Evolutionary conservation across 805 yeast species (phyloP), one percentile per base, ranked within the genome.

Genomic region (Schizosaccharomyces japonicus): DNA sequence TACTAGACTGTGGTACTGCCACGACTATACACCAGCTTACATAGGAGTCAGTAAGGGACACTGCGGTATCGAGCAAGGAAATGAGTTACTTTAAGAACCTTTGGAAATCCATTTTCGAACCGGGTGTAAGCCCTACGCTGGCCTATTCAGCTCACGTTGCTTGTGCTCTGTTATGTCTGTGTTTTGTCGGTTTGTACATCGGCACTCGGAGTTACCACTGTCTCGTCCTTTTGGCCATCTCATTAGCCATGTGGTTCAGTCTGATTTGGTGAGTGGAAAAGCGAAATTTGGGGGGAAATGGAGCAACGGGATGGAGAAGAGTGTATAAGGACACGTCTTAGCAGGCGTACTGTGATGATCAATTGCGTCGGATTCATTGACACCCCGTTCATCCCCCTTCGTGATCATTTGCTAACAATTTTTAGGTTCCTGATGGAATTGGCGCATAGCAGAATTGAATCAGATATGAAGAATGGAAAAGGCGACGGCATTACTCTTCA

Each of bases 61-160:
- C n/a, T n/a, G n/a, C n/a, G n/a, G n/a, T n/a, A n/a, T n/a, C n/a
- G n/a, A 10, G 8, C 17, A 21, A 3, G 23, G 23, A 19, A 15
- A 21, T 21, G 10, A 19, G 27, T 17, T 36, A 36, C n/a, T 36
- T 17, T 17, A 15, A 19, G 13, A 27, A 79, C 28, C 68, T 87
- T 44, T 84, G 95, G 95, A 76, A 79, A 50, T 79, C 92, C 13
- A 72, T 87, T 26, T 80, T 85, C 62, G 75, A 80, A 17, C 95
- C 95, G 5, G 96, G 96, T 1, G 73, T 93, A 0, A 72, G 85
- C 1, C 94, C 95, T 1, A 83, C 90, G 1, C 68, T 87, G 46
- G 67, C 83, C n/a, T 66, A 69, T 33, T 95, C 95, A 1, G 85
- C 95, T 0, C 95, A 87, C 59, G 69, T 65, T 1, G 78, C 94